A percentile compares a stretch with the other conserved stretches of the same genome.
These are phyloP conservation scores for Boletus vermiculosoides DNA, from an alignment of 768 basidiomycete species.

Conservation along the genomic window DNA sequence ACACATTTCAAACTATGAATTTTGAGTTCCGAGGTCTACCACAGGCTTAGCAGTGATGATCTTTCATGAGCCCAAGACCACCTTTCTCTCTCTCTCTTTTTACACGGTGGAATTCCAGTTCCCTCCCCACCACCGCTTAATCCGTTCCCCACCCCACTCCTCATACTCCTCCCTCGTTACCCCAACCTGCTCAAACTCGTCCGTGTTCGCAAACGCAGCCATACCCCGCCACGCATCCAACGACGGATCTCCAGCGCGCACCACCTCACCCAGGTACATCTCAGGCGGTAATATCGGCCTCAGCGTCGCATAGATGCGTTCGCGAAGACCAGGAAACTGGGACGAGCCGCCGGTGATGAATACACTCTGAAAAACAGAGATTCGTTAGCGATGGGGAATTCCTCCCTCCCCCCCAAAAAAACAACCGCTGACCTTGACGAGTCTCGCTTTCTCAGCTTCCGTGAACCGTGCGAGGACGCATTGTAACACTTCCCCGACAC, in stretches of 20 bases:
- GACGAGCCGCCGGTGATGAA: conserved; percentile 86
- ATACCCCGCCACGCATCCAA: conserved; percentile 93
- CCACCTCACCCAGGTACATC: conserved; percentile 59
- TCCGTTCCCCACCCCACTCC: conserved; percentile 84
- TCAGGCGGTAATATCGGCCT: conserved; percentile 84
- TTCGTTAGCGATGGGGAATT: not conserved
- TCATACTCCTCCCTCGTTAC: conserved; percentile 83
- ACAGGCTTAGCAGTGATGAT: too few relatives aligned
- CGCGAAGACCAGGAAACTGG: conserved; percentile 63
- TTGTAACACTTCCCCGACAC: conserved; percentile 88
- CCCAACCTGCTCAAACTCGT: conserved; percentile 51
- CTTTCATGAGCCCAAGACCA: too few relatives aligned
- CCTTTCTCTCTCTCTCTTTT: not conserved
- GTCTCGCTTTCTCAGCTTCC: conserved; percentile 60
- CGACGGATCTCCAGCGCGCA: conserved; percentile 60
- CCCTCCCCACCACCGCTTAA: conserved; percentile 90
- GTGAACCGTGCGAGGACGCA: conserved; percentile 75
- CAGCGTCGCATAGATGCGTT: conserved; percentile 70
- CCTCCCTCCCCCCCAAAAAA: too few relatives aligned
- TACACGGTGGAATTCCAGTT: conserved; percentile 63
- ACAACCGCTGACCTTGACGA: conserved; percentile 61
- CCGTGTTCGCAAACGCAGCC: conserved; percentile 68
- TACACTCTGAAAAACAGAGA: conserved; percentile 57
- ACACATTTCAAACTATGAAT: too few relatives aligned
- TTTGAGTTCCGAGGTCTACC: too few relatives aligned